Evolutionary conservation across 306 rosid genomes (phyloP).

Genomic region (Cucumis sativus): Cucumber_9930_V3 NC_026657.2:29108501-29109000

Average conservation of each 20-base stretch:
- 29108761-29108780: not conserved
- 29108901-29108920: constrained; percentile 92
- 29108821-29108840: not conserved
- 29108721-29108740: not conserved
- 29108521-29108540: not conserved
- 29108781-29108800: not conserved
- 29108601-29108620: not conserved
- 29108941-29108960: constrained; percentile 74
- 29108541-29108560: not conserved
- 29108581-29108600: not conserved
- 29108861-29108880: not conserved
- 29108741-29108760: not conserved
- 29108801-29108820: not conserved
- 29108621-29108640: not conserved
- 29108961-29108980: constrained; percentile 94
- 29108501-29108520: not conserved
- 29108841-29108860: not conserved
- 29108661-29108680: not conserved
- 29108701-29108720: not conserved
- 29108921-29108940: constrained; percentile 87
- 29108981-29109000: constrained; percentile 46
- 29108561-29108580: constrained; percentile 2
- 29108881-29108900: constrained; percentile 23
- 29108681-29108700: not conserved
- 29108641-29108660: not conserved